A percentile compares a stretch with the other conserved stretches of the same genome.
Evolutionary conservation across 768 basidiomycete species (phyloP).

Genomic region (Serpula lacrymans): DNA sequence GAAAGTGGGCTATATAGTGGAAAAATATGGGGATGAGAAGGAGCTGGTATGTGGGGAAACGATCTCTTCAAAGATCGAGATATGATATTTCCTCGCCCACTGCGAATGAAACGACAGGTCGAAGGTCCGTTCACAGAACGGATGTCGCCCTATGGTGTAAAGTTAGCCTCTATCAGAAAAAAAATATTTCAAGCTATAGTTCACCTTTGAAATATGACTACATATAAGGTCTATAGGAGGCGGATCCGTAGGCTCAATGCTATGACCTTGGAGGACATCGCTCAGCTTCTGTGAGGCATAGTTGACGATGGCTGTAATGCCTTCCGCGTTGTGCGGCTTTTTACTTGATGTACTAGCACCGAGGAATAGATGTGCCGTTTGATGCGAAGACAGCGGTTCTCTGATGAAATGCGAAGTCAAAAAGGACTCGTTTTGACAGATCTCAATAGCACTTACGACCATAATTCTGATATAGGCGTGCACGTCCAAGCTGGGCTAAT

Average conservation of each 20-base stretch:
- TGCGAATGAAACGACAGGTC: conserved; percentile 46
- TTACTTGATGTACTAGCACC: conserved; percentile 37
- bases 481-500: conserved; percentile 72
- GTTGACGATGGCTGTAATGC: too few relatives aligned
- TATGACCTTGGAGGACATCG: conserved; percentile 46
- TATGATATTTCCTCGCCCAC: conserved; percentile 43
- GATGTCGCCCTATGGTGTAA: conserved; percentile 10
- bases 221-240: conserved; percentile 54
- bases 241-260: conserved; percentile 38
- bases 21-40: conserved; percentile 59
- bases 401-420: conserved; percentile 28
- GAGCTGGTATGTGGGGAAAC: conserved; percentile 56
- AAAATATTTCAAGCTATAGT: background rate
- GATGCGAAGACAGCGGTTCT: conserved; percentile 41
- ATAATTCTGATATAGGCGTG: conserved; percentile 30
- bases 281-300: conserved; percentile 53
- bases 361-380: conserved; percentile 44
- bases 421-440: background rate
- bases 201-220: conserved; percentile 46
- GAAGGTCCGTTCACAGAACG: conserved; percentile 17
- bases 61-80: conserved; percentile 32
- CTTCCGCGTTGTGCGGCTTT: too few relatives aligned
- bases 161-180: conserved; percentile 1
- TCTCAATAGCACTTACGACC: conserved; percentile 39
- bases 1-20: conserved; percentile 74